These are phyloP conservation scores for Nelumbo lutea DNA, from an alignment of 164 flowering plant genomes.

Conservation along the genomic window DNA sequence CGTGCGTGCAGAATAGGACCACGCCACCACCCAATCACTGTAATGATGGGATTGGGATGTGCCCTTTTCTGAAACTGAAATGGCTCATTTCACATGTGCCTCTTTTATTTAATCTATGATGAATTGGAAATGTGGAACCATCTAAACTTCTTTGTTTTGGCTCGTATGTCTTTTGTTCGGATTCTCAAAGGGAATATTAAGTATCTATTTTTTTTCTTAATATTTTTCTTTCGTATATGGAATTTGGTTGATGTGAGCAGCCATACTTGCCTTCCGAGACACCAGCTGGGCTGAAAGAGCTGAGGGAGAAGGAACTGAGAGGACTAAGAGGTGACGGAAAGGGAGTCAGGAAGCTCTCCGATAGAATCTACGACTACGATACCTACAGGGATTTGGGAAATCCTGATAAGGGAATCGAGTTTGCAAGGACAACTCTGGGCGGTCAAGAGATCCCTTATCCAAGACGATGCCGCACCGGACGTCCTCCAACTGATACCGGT, in stretches of 20 bases:
- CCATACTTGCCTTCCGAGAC: constrained; percentile 88
- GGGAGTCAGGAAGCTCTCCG: constrained; percentile 66
- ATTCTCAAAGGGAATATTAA: too few relatives aligned
- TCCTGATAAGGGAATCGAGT: constrained; percentile 71
- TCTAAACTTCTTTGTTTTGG: too few relatives aligned
- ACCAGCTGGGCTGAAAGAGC: constrained; percentile 63
- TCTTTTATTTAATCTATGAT: too few relatives aligned
- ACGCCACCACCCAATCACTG: too few relatives aligned
- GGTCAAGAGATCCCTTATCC: constrained; percentile 72
- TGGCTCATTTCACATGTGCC: too few relatives aligned
- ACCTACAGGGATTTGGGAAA: constrained; percentile 91
- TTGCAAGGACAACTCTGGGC: constrained; percentile 67
- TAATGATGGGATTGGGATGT: too few relatives aligned
- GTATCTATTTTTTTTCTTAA: background rate
- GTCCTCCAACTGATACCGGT: constrained; percentile 72
- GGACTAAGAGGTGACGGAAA: constrained; percentile 74
- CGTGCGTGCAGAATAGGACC: too few relatives aligned
- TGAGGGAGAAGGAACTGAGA: constrained; percentile 71
- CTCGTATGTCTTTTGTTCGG: too few relatives aligned
- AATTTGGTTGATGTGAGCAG: constrained; percentile 28
- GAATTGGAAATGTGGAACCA: too few relatives aligned
- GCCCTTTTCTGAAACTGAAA: too few relatives aligned
- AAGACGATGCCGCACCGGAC: constrained; percentile 88
- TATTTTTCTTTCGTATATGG: background rate
- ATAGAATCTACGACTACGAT: constrained; percentile 77